Conservation (phyloP, 2,329 filamentous ascomycete species). For the Cladosporium sp. region DNA sequence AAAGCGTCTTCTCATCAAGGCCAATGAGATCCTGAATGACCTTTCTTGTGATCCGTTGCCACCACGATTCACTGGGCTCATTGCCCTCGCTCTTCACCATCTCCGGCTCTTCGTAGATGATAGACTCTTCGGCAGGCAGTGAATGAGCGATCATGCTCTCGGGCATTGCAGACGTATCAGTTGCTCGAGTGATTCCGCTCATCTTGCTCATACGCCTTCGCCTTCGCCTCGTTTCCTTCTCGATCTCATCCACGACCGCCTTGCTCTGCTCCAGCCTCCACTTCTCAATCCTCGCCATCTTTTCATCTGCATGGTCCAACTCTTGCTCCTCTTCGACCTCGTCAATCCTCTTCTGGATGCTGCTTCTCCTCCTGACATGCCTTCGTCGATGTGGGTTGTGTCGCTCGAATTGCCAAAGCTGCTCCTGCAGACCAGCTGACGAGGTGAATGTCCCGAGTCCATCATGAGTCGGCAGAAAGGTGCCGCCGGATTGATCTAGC, state of each 20-base stretch:
- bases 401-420: conserved; percentile 81
- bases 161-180: conserved; percentile 19
- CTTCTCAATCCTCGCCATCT: conserved; percentile 75
- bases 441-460: conserved; percentile 75
- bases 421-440: conserved; percentile 61
- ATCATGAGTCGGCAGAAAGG: conserved; percentile 85
- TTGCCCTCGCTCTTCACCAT: conserved; percentile 23
- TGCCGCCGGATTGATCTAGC: conserved; percentile 52
- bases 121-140: conserved; percentile 22
- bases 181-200: conserved; percentile 36
- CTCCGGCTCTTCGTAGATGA: conserved; percentile 16
- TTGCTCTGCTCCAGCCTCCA: conserved; percentile 91
- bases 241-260: conserved; percentile 79
- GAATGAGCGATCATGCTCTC: conserved; percentile 15
- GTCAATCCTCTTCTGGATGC: conserved; percentile 52
- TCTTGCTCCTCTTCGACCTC: conserved; percentile 46
- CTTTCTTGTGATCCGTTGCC: conserved; percentile 73
- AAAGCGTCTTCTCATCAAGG: conserved; percentile 77
- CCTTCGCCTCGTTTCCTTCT: conserved; percentile 64
- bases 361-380: conserved; percentile 47
- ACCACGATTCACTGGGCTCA: conserved; percentile 56
- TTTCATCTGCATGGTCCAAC: conserved; percentile 60
- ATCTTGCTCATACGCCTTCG: conserved; percentile 59
- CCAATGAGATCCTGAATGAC: conserved; percentile 87
- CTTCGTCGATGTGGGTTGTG: conserved; percentile 69